Evolutionary conservation across 177 flowering plant species (phyloP).

Genomic region (Vitis hybrid): DNA sequence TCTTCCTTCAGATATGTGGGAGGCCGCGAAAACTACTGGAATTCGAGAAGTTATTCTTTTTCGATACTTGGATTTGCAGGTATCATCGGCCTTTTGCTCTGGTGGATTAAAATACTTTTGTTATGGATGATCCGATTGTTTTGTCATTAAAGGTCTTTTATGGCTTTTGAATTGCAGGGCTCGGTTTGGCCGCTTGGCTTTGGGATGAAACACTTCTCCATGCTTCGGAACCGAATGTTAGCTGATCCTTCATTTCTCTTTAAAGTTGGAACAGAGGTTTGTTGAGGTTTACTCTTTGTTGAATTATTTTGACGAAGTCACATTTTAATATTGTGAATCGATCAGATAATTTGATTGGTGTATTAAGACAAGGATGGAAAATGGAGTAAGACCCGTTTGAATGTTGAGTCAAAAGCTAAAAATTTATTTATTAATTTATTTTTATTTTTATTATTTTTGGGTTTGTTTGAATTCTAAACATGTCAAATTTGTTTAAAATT

Average conservation of each 20-base stretch:
- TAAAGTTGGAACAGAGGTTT: conserved; percentile 69
- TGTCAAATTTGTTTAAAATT: too few species aligned
- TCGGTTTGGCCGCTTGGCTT: conserved; percentile 51
- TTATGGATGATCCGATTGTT: not conserved
- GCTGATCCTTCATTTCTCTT: conserved; percentile 71
- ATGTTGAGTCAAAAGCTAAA: too few species aligned
- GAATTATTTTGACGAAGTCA: not conserved
- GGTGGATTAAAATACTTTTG: not conserved
- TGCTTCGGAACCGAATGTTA: conserved; percentile 62
- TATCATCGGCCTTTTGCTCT: conserved; percentile 3
- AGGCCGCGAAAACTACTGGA: conserved; percentile 77
- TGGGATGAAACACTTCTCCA: conserved; percentile 38
- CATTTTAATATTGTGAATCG: too few species aligned
- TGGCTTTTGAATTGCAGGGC: conserved; percentile 30
- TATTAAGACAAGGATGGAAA: too few species aligned
- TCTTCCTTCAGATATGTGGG: conserved; percentile 82
- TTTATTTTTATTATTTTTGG: too few species aligned
- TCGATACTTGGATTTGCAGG: conserved; percentile 78
- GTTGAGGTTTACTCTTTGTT: conserved; percentile 6
- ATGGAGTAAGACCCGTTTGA: too few species aligned
- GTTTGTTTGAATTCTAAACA: too few species aligned
- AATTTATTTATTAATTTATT: too few species aligned
- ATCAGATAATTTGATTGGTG: too few species aligned
- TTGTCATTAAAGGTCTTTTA: too few species aligned
- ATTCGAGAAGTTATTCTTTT: conserved; percentile 62